Evolutionary conservation across 352 stramenopile genomes (phyloP), one percentile per base, ranked within the genome.

Genomic region (Phytophthora citricola): DNA sequence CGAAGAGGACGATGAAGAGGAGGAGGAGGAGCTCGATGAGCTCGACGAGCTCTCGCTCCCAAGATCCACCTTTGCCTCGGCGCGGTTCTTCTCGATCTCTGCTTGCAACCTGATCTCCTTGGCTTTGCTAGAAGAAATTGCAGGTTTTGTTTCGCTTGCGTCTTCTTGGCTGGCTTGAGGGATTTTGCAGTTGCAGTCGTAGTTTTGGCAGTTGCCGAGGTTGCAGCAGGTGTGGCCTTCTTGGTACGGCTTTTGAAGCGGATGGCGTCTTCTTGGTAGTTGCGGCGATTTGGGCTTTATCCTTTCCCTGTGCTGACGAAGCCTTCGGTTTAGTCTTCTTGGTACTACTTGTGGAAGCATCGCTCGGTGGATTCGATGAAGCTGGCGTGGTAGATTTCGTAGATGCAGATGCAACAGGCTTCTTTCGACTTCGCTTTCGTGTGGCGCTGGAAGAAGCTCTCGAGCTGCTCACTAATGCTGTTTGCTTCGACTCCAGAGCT

Each of bases 31-130:
- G 0, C 67, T 76, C 0, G 78, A 87, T 0, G 75, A 79, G 0
- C 78, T 82, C 0, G 77, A 78, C 8, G 76, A 85, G 53, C 74
- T 87, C 58, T 80, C 71, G 62, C 81, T 85, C 44, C 81, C 80
- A 44, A 60, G 69, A 11, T 75, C 78, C 14, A 78, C 67, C 3
- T 74, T 58, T 14, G 17, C 39, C n/a, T 61, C 46, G 7, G 32
- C 57, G 12, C 69, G 58, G 52, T 52, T 75, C 40, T 81, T 75
- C 50, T 63, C 52, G 38, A 63, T 67, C 45, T 57, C 65, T 52
- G 26, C 34, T 36, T 48, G 44, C 17, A 75, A 24, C 24, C 34
- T 36, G 41, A 10, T 63, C 31, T 66, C 58, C 51, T 66, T 74
- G 31, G 57, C 47, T 5, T n/a, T 47, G 22, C 52, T 65, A n/a